Percentiles rank a stretch among this genome's conserved stretches.
Evolutionary conservation across 2,329 filamentous ascomycete species (phyloP).

Genomic region (Orbilia blumenaviensis): DNA sequence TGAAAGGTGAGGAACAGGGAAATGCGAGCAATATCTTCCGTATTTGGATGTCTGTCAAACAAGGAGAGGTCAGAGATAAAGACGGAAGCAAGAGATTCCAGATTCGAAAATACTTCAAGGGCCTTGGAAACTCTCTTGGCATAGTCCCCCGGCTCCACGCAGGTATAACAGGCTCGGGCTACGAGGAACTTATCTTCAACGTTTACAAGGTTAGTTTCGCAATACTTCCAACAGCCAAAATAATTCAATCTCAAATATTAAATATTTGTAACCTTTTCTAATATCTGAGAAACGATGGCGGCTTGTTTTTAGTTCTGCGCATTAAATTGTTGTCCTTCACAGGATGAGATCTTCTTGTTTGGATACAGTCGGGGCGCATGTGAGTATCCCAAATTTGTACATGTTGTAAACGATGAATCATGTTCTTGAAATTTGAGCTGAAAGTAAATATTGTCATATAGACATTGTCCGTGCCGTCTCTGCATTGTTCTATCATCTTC

Average conservation of each 20-base stretch:
- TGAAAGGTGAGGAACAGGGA: neutral
- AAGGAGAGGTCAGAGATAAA: neutral
- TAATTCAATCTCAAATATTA: no score
- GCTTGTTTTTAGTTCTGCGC: neutral
- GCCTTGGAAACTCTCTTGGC: neutral
- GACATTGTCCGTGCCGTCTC: neutral
- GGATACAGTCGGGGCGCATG: neutral
- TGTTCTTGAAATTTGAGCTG: no score
- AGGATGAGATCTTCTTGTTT: neutral
- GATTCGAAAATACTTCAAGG: neutral
- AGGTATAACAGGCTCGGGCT: neutral
- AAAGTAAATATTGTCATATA: neutral
- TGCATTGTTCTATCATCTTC: neutral
- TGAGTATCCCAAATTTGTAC: no score
- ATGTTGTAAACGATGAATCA: no score
- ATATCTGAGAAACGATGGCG: no score
- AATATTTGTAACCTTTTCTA: no score
- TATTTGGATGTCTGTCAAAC: neutral
- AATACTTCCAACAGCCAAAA: no score
- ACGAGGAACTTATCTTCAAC: neutral
- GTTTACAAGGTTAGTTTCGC: neutral
- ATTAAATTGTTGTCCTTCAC: neutral
- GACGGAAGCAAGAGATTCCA: neutral
- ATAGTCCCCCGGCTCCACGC: neutral
- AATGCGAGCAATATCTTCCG: neutral